phyloP scores from a whole-genome alignment of 257 asterid species.

The Linaria vulgaris region DNA sequence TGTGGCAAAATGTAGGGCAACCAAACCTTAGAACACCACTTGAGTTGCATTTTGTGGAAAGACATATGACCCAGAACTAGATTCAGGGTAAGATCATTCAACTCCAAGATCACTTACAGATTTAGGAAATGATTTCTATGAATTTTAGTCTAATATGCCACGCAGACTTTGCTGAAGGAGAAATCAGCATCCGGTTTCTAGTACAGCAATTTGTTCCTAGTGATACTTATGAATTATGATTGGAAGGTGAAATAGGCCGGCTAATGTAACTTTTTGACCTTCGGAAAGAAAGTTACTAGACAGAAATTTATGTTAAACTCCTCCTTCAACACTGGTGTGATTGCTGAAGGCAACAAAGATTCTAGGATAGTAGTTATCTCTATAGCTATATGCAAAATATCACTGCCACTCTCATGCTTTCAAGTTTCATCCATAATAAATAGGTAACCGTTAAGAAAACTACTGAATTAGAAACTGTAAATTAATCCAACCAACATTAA shows the following conservation, averaged over 20 bases:
- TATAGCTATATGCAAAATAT: not conserved
- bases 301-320: not conserved
- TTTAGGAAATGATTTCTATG: not conserved
- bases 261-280: not conserved
- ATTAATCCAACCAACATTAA: not conserved
- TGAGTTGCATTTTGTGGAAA: too few species aligned
- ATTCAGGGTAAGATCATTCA: not conserved
- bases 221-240: not conserved
- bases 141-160: not conserved
- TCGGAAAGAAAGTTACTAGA: not conserved
- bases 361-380: slow-evolving; percentile 12
- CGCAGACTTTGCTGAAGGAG: not conserved
- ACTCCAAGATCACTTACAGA: not conserved
- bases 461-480: not conserved
- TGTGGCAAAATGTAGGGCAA: too few species aligned
- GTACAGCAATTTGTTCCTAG: not conserved
- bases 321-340: not conserved
- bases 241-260: not conserved
- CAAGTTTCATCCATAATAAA: slow-evolving; percentile 8
- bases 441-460: not conserved
- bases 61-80: too few species aligned
- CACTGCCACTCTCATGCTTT: not conserved
- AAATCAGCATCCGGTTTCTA: not conserved
- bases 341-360: not conserved
- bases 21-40: too few species aligned